Percentiles rank a stretch among this genome's conserved stretches.
These are phyloP conservation scores for Ceratocystis variospora DNA, from an alignment of 2,329 filamentous ascomycete genomes.

Conservation along the genomic window DNA sequence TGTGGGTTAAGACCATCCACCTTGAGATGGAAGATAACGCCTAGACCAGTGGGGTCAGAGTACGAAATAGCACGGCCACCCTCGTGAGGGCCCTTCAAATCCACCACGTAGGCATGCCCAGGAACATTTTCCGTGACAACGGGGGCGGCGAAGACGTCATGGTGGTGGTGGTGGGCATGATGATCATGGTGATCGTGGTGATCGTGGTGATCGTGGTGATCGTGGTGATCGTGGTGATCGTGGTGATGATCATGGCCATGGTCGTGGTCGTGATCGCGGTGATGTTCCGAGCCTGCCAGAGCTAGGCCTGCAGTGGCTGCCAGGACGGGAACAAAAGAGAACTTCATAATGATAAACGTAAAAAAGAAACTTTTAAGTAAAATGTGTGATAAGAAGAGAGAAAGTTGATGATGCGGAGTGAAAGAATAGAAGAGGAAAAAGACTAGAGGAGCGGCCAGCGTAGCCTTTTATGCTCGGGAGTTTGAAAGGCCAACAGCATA, in stretches of 20 bases:
- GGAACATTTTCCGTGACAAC: conserved; percentile 12
- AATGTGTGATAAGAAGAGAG: background rate
- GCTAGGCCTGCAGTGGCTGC: background rate
- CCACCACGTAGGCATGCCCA: conserved; percentile 14
- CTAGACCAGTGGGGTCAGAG: conserved; percentile 17
- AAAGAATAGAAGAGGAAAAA: background rate
- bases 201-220: background rate
- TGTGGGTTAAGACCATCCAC: conserved; percentile 13
- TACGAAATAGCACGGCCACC: conserved; percentile 15
- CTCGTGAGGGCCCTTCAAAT: conserved; percentile 11
- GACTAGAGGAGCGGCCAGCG: background rate
- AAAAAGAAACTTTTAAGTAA: conserved; percentile 3
- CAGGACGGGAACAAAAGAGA: conserved; percentile 7
- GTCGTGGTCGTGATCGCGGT: background rate
- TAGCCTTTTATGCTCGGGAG: background rate
- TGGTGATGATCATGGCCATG: background rate
- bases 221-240: background rate
- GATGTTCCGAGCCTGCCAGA: background rate
- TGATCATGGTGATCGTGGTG: background rate
- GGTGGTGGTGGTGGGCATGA: background rate
- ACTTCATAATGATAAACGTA: conserved; percentile 11
- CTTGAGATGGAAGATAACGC: conserved; percentile 18
- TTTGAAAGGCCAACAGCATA: background rate
- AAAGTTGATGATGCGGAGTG: background rate
- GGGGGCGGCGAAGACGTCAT: background rate